These are phyloP conservation scores for Diplocarpon rosae DNA, from an alignment of 2,329 filamentous ascomycete species.

Conservation along the genomic window DNA sequence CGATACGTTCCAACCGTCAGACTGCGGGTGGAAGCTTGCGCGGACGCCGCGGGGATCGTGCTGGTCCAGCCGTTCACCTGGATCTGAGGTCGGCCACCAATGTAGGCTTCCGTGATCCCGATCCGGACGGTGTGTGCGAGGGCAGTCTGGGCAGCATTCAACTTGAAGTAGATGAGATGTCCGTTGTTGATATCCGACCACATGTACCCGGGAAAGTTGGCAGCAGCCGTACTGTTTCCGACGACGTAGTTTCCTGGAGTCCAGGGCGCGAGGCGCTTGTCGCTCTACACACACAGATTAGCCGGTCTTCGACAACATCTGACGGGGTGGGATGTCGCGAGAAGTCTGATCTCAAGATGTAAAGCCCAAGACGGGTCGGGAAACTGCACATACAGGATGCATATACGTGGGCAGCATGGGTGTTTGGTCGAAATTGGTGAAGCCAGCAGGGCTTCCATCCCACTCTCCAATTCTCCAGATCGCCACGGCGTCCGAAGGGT, in stretches of 20 bases:
- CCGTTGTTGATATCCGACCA: slow-evolving; percentile 34
- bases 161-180: slow-evolving; percentile 31
- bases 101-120: slow-evolving; percentile 52
- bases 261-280: slow-evolving; percentile 7
- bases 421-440: slow-evolving; percentile 12
- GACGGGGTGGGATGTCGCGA: no score
- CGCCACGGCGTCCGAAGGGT: slow-evolving; percentile 26
- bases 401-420: slow-evolving; percentile 25
- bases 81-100: slow-evolving; percentile 45
- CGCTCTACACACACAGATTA: slow-evolving; percentile 2
- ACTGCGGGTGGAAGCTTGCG: slow-evolving; percentile 52
- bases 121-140: slow-evolving; percentile 42
- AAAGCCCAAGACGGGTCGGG: no score
- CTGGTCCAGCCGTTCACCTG: slow-evolving; percentile 44
- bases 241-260: slow-evolving; percentile 21
- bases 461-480: slow-evolving; percentile 31
- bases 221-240: slow-evolving; percentile 26
- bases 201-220: slow-evolving; percentile 32
- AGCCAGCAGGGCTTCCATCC: slow-evolving; percentile 29
- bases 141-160: slow-evolving; percentile 37
- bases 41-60: slow-evolving; percentile 40
- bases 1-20: slow-evolving; percentile 56
- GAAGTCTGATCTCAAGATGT: no score
- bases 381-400: slow-evolving; percentile 17
- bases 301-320: no score